These are phyloP conservation scores for Balamuthia mandrillaris DNA, from an alignment of 208 protist species.

Conservation along the genomic window DNA sequence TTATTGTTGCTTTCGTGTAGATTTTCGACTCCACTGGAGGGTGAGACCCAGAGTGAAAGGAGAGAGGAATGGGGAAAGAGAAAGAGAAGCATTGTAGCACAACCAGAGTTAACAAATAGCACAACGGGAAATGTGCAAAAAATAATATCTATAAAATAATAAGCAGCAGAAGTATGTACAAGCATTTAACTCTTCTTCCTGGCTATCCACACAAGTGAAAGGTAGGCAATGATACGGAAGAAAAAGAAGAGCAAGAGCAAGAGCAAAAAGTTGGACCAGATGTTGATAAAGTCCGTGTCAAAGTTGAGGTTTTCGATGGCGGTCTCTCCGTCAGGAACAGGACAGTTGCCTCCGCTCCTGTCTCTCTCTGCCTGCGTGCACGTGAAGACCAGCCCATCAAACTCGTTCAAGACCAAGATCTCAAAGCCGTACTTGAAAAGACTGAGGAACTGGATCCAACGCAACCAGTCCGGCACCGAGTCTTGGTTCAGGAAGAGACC, in stretches of 20 bases:
- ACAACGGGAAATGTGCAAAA: too few species aligned
- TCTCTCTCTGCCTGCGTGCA: background rate
- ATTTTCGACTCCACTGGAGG: too few species aligned
- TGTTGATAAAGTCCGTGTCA: background rate
- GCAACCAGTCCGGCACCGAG: background rate
- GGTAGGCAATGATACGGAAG: background rate
- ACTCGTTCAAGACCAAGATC: background rate
- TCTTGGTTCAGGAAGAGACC: background rate
- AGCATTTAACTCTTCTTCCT: too few species aligned
- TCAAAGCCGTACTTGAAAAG: slow-evolving; percentile 12
- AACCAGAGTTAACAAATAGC: too few species aligned
- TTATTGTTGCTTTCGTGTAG: too few species aligned
- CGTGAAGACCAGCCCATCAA: background rate
- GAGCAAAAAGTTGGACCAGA: slow-evolving; percentile 7
- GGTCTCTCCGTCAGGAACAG: background rate
- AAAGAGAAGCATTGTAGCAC: too few species aligned
- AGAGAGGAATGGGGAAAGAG: too few species aligned
- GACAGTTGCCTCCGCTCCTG: background rate
- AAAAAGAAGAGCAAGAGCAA: background rate
- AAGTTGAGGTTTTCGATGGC: background rate
- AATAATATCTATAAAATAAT: too few species aligned
- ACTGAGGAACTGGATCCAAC: background rate
- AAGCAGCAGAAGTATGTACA: too few species aligned
- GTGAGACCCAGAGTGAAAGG: too few species aligned
- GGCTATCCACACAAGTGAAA: too few species aligned